Base-by-base conservation (phyloP, 2,329 filamentous ascomycete species). In the Aspergillus sclerotialis region DNA sequence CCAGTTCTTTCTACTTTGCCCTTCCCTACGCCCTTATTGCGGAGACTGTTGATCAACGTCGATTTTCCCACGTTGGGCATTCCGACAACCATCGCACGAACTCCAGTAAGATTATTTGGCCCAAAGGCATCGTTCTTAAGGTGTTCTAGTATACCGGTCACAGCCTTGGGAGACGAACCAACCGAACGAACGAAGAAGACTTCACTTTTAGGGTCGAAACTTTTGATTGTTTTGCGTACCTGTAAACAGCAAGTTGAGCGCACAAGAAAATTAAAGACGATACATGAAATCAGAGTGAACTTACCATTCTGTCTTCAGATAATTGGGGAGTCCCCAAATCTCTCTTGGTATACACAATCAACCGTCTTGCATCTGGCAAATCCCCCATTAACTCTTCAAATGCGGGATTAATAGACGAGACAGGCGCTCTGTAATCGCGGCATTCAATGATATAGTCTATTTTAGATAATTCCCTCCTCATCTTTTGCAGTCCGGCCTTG, bases 11-110 rank as follows among this genome's bases (percentile, higher is more conserved):
- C 85, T 1, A 80, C 89, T 57, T 90, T 93, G n/a, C 50, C 54
- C 39, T 58, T 61, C 13, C 72, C 64, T 46, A 85, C 73, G 26
- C 87, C 86, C 12, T 73, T 68, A 26, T 71, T 75, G 13, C 92
- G 81, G 31, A 96, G 73, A 11, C 80, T 76, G 60, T 98, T 98
- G 27, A 98, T 76, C n/a, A 98, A 70, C 1, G 89, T 88, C 30
- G 86, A 94, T 64, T 98, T 98, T 23, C 92, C 92, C 0, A 94
- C 86, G 56, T 98, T 98, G 23, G 92, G 92, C 89, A 98, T 95
- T 36, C 92, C 92, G 10, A 96, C 89, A 1, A 96, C 77, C 59
- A 98, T 75, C 37, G 88, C 76, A 31, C 88, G 78, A 47, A 87
- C 75, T n/a, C 88, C 89, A 6, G 84, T 80, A n/a, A 96, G 65